Evolutionary conservation across 2,329 filamentous ascomycete genomes (phyloP), one percentile per base, ranked within the genome.

Genomic region (Aspergillus sp.): DNA sequence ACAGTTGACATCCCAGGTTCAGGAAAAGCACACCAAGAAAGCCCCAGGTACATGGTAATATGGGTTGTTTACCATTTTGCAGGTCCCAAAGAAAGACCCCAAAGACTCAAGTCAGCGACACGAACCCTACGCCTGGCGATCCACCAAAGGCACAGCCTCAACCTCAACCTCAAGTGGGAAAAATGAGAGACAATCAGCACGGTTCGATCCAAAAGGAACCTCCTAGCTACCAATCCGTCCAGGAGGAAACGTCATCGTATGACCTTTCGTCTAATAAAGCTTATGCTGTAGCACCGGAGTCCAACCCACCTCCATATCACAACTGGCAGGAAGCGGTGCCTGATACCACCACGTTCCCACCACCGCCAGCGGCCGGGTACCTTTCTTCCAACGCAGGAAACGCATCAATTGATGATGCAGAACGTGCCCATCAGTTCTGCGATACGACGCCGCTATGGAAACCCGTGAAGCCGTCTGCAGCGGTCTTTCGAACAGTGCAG

Each of bases 291-390:
- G 19, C 26, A 39, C 26, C 36, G 10, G 19, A 40, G 39, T 41
- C 4, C 41, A 63, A 67, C 27, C 77, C 78, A 9, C 78, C 78
- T 12, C 74, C 77, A 28, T 80, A 81, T 55, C 79, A 82, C 60
- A 77, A 81, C 62, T 83, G 80, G 80, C 74, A 78, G 44, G 64
- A 67, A 36, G 68, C 74, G 2, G 72, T 82, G 3, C 79, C 79
- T 4, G 80, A 83, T 55, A 81, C 72, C 10, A 62, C 77, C 4
- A 68, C 74, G n/a, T 70, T 83, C 7, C 79, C 79, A 2, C 80
- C 80, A 29, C 79, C 80, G 1, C 80, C 80, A 5, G 69, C 74
- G 2, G 65, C 80, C 32, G 70, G 71, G 12, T 72, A 79, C 53
- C 71, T 76, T 36, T 64, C 52, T 44, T 81, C 78, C 5, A 75